phyloP scores from a whole-genome alignment of 2,329 filamentous ascomycete genomes.

The Colletotrichum limetticola region DNA sequence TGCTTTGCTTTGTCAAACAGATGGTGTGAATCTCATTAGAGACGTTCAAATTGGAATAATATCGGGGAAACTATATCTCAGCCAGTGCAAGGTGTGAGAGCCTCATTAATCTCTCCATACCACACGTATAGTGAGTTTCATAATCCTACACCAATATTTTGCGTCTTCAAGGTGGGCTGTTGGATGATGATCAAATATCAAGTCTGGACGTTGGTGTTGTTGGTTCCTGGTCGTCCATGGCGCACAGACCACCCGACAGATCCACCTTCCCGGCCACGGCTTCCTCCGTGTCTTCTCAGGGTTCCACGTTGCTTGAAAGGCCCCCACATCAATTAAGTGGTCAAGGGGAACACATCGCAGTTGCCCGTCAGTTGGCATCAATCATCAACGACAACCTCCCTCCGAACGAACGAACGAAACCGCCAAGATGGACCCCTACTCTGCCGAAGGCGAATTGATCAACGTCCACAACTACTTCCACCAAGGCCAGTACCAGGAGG shows the following conservation, averaged over 20 bases:
- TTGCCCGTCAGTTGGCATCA: conserved; percentile 41
- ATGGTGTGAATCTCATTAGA: background rate
- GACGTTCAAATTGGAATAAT: background rate
- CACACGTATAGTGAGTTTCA: no score
- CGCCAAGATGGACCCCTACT: conserved; percentile 74
- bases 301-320: conserved; percentile 64
- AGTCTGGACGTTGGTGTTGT: background rate
- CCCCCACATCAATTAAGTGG: conserved; percentile 49
- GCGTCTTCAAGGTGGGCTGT: background rate
- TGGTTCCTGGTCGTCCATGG: background rate
- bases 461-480: conserved; percentile 78
- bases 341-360: conserved; percentile 34
- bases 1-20: background rate
- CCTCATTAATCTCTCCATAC: no score
- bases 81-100: no score
- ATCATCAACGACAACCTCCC: conserved; percentile 28
- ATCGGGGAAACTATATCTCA: no score
- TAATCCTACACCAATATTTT: background rate
- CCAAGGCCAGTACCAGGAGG: conserved; percentile 86
- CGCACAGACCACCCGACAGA: conserved; percentile 4
- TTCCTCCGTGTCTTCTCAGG: conserved; percentile 59
- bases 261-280: conserved; percentile 20
- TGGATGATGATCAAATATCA: background rate
- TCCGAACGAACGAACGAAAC: conserved; percentile 19
- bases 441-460: conserved; percentile 76